A percentile compares a stretch with the other conserved stretches of the same genome.
Conservation (phyloP, 2,329 filamentous ascomycete species). For the Leptodontidium sp. region DNA sequence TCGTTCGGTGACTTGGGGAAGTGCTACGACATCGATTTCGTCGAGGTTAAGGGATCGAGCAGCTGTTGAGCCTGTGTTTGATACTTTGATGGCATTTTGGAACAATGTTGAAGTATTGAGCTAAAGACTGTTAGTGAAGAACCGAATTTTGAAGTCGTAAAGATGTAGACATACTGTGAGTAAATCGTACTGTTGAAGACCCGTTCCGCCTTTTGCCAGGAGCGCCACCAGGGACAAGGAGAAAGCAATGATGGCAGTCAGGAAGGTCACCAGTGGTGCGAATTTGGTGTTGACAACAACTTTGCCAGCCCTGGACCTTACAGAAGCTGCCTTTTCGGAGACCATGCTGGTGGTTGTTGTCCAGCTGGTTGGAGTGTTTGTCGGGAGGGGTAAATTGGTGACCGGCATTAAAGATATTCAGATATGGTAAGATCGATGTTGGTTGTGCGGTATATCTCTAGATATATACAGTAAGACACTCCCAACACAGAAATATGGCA, state of each 20-base stretch:
- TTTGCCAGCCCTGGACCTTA: background rate
- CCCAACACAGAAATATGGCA: too few relatives aligned
- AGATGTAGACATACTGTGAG: constrained; percentile 24
- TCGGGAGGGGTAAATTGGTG: background rate
- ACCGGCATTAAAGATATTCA: background rate
- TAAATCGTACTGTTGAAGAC: constrained; percentile 25
- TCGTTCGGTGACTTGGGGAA: background rate
- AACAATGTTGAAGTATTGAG: constrained; percentile 34
- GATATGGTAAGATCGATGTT: too few relatives aligned
- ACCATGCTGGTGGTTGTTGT: background rate
- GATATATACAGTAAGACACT: too few relatives aligned
- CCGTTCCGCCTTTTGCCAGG: constrained; percentile 21
- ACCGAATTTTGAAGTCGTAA: background rate
- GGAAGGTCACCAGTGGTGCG: constrained; percentile 24
- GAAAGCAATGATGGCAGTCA: constrained; percentile 32
- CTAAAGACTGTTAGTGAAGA: constrained; percentile 18
- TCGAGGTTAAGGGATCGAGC: background rate
- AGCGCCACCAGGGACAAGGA: constrained; percentile 28
- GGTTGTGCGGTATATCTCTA: too few relatives aligned
- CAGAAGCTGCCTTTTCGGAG: constrained; percentile 8
- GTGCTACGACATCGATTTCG: background rate
- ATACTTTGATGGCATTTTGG: constrained; percentile 34
- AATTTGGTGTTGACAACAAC: constrained; percentile 11
- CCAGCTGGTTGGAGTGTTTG: background rate
- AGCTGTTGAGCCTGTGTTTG: constrained; percentile 21